Conservation (phyloP, 2,329 filamentous ascomycete species). For the Lasiodiplodia theobromae region DNA sequence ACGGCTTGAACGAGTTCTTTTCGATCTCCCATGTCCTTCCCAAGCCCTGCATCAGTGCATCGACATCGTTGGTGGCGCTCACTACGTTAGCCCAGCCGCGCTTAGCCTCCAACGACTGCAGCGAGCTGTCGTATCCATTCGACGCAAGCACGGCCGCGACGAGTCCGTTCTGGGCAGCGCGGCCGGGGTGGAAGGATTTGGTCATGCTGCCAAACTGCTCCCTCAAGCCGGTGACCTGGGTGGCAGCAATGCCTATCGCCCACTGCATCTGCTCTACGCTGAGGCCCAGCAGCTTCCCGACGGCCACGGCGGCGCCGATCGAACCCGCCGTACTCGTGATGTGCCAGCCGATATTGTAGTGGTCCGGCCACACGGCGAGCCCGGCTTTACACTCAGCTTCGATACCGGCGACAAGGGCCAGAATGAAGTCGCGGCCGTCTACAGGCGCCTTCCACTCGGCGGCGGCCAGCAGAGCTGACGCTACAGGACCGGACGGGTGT, state of each 20-base stretch:
- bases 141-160: constrained; percentile 55
- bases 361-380: constrained; percentile 59
- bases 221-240: constrained; percentile 61
- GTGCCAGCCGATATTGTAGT: constrained; percentile 65
- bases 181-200: constrained; percentile 63
- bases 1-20: constrained; percentile 64
- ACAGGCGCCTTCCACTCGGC: constrained; percentile 52
- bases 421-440: constrained; percentile 57
- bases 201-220: constrained; percentile 65
- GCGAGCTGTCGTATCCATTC: constrained; percentile 58
- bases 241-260: constrained; percentile 61
- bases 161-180: constrained; percentile 61
- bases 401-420: constrained; percentile 59
- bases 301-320: constrained; percentile 61
- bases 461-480: constrained; percentile 58
- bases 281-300: constrained; percentile 57
- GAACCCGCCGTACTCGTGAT: constrained; percentile 61
- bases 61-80: constrained; percentile 50
- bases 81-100: constrained; percentile 63
- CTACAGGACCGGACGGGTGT: constrained; percentile 61
- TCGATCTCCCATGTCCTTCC: constrained; percentile 58
- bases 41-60: constrained; percentile 48
- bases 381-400: constrained; percentile 62
- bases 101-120: constrained; percentile 58
- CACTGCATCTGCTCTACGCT: constrained; percentile 52